Evolutionary conservation across 2,329 filamentous ascomycete genomes (phyloP).

Genomic region (Ophioceras dolichostomum): DNA sequence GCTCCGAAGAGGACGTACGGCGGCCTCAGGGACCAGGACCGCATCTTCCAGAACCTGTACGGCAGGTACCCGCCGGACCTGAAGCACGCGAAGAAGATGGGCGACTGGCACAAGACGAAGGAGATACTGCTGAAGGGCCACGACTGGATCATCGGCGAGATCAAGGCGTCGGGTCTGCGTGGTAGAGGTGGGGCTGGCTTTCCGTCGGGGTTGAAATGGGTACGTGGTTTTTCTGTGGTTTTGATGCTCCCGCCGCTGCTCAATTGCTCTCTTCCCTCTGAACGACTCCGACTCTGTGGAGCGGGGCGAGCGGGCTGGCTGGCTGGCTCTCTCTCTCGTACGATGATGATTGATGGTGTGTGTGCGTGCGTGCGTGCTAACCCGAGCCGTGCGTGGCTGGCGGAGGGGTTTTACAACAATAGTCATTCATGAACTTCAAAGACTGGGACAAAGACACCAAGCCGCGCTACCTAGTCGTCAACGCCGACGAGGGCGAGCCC

Average conservation of each 20-base stretch:
- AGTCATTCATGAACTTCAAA: slow-evolving; percentile 99
- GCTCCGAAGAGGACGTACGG: slow-evolving; percentile 64
- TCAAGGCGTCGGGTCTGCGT: slow-evolving; percentile 92
- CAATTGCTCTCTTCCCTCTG: no score
- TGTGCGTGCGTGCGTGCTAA: no score
- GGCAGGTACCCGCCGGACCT: slow-evolving; percentile 83
- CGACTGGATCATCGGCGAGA: slow-evolving; percentile 96
- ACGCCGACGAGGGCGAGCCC: slow-evolving; percentile 96
- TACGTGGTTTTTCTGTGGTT: no score
- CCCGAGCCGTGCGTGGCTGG: no score
- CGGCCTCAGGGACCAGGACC: slow-evolving; percentile 88
- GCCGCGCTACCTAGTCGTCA: slow-evolving; percentile 93
- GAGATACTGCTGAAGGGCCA: slow-evolving; percentile 95
- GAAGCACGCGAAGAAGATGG: slow-evolving; percentile 93
- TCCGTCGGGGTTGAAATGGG: slow-evolving; percentile 98
- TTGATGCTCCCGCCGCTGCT: no score
- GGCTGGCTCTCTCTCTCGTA: no score
- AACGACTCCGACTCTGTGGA: no score
- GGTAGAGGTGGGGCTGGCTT: slow-evolving; percentile 97
- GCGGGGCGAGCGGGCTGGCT: no score
- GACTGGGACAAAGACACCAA: slow-evolving; percentile 97
- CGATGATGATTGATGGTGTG: no score
- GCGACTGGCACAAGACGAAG: slow-evolving; percentile 98
- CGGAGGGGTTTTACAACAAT: no score
- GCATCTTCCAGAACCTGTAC: slow-evolving; percentile 99